Percentiles rank a stretch among this genome's conserved stretches.
Conservation (phyloP, 2,329 filamentous ascomycete species). For the Zymoseptoria crescenta region DNA sequence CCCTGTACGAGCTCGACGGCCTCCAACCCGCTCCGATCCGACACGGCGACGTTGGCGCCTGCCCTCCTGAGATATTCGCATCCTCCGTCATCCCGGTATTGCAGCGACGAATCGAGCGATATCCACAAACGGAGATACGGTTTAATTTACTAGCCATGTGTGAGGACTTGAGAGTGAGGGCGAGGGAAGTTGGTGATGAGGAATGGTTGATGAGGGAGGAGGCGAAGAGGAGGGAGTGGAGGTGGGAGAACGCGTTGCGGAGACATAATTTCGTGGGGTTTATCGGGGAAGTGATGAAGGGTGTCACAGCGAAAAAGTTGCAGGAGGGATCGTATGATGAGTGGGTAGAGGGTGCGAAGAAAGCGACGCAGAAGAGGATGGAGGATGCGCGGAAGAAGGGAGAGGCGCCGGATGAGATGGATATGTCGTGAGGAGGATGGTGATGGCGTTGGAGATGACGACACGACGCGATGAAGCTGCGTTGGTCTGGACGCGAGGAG, state of each 20-base stretch:
- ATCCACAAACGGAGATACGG: constrained; percentile 78
- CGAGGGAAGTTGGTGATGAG: constrained; percentile 71
- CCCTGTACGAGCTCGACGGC: constrained; percentile 89
- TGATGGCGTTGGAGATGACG: too few species aligned
- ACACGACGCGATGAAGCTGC: too few species aligned
- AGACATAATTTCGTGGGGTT: constrained; percentile 96
- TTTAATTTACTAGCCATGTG: constrained; percentile 96
- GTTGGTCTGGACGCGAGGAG: too few species aligned
- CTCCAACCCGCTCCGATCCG: constrained; percentile 86
- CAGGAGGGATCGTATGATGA: constrained; percentile 58
- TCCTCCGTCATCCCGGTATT: constrained; percentile 79
- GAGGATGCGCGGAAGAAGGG: constrained; percentile 40
- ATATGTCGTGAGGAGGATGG: constrained; percentile 20
- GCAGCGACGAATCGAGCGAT: constrained; percentile 72
- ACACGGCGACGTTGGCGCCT: constrained; percentile 65
- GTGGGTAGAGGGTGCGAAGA: constrained; percentile 65
- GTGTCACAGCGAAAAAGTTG: constrained; percentile 69
- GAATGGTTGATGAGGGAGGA: constrained; percentile 74
- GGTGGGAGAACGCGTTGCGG: constrained; percentile 88
- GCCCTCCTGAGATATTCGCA: constrained; percentile 64
- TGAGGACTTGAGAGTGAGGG: constrained; percentile 68
- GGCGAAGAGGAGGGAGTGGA: constrained; percentile 76
- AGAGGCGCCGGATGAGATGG: constrained; percentile 33
- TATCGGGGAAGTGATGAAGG: constrained; percentile 81
- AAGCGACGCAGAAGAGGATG: constrained; percentile 45